phyloP scores from a whole-genome alignment of 2,329 filamentous ascomycete genomes.

The Hirsutella thompsonii region DNA sequence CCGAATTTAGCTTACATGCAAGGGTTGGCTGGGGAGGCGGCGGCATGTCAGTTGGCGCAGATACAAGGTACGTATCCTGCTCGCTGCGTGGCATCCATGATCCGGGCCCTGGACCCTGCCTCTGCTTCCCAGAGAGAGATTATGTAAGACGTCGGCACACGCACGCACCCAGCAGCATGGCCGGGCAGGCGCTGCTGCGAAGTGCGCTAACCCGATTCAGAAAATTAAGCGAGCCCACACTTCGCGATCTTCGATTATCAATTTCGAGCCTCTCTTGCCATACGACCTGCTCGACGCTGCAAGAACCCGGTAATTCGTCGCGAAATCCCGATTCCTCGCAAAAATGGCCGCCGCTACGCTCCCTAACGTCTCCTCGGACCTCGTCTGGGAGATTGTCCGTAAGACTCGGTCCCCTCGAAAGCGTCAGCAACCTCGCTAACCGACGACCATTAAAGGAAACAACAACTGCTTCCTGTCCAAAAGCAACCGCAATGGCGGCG shows the following conservation, averaged over 20 bases:
- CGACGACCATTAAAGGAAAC: constrained; percentile 43
- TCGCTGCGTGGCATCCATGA: too few relatives aligned
- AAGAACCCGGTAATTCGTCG: constrained; percentile 6
- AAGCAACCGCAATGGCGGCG: constrained; percentile 65
- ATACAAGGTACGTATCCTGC: too few relatives aligned
- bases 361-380: constrained; percentile 73
- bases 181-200: not conserved
- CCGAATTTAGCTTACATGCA: too few relatives aligned
- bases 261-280: constrained; percentile 9
- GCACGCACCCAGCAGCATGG: too few relatives aligned
- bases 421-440: not conserved
- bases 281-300: not conserved
- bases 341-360: constrained; percentile 44
- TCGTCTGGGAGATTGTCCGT: constrained; percentile 94
- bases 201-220: constrained; percentile 15
- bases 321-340: constrained; percentile 22
- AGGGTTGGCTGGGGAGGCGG: not conserved
- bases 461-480: constrained; percentile 90
- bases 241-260: constrained; percentile 12
- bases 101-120: too few relatives aligned
- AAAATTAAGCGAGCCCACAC: constrained; percentile 29
- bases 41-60: too few relatives aligned
- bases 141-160: too few relatives aligned
- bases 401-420: constrained; percentile 43
- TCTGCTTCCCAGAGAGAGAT: too few relatives aligned